These are phyloP conservation scores for Penicillium coprophilum DNA, from an alignment of 495 filamentous ascomycete genomes.

Conservation along the genomic window DNA sequence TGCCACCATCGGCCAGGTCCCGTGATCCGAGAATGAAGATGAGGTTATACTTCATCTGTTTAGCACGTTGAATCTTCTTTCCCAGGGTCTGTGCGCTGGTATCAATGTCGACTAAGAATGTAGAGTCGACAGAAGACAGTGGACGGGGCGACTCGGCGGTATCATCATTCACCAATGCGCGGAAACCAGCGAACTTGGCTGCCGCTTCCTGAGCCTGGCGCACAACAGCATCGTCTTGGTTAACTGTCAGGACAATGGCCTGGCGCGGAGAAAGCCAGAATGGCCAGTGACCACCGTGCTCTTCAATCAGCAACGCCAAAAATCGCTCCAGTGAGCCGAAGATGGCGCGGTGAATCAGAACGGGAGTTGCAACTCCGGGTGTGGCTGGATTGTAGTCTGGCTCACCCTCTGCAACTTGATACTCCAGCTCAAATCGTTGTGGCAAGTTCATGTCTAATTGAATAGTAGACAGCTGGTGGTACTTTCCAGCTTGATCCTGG, in stretches of 20 bases:
- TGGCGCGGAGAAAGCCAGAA: constrained; percentile 91
- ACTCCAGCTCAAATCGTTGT: constrained; percentile 74
- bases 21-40: constrained; percentile 71
- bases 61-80: constrained; percentile 73
- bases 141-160: constrained; percentile 28
- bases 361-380: constrained; percentile 68
- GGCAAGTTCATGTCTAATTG: constrained; percentile 95
- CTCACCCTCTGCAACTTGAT: constrained; percentile 53
- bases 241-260: constrained; percentile 74
- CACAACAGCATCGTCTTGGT: constrained; percentile 59
- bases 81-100: constrained; percentile 57
- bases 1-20: constrained; percentile 44
- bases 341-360: constrained; percentile 86
- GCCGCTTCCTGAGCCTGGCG: constrained; percentile 53
- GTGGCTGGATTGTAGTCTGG: constrained; percentile 69
- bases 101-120: constrained; percentile 72
- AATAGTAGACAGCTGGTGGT: constrained; percentile 88
- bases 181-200: constrained; percentile 38
- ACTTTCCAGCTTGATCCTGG: constrained; percentile 78
- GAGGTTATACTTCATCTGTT: constrained; percentile 68
- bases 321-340: constrained; percentile 85
- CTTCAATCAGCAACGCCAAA: constrained; percentile 83
- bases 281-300: constrained; percentile 78
- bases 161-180: constrained; percentile 26
- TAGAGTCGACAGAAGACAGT: constrained; percentile 44